Conservation (phyloP, 345 rosid genomes). For the Dipteronia dyeriana region DNA sequence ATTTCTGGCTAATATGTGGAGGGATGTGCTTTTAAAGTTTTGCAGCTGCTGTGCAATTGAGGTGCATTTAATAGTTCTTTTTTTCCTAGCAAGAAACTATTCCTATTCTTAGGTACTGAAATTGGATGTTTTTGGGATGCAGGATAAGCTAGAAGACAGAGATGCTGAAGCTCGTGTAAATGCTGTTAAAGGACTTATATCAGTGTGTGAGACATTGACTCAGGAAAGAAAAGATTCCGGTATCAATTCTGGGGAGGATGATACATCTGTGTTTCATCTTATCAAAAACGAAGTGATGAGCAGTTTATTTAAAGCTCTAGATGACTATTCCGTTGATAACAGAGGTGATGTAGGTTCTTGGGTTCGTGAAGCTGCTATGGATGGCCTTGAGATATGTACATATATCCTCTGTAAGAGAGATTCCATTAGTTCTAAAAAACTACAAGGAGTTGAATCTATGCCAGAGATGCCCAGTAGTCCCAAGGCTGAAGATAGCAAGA, state of each 20-base stretch:
- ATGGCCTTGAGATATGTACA: conserved; percentile 85
- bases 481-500: conserved; percentile 27
- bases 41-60: conserved; percentile 73
- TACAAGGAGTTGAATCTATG: conserved; percentile 24
- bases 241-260: conserved; percentile 36
- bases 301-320: conserved; percentile 77
- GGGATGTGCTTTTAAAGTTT: conserved; percentile 69
- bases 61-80: conserved; percentile 43
- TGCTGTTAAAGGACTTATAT: conserved; percentile 86
- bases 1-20: conserved; percentile 61
- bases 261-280: conserved; percentile 49
- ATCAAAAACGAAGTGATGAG: conserved; percentile 83
- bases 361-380: conserved; percentile 97
- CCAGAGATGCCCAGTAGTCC: conserved; percentile 26
- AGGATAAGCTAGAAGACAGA: conserved; percentile 88
- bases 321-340: conserved; percentile 92
- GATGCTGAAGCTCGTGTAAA: conserved; percentile 96
- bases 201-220: conserved; percentile 81
- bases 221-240: conserved; percentile 35
- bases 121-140: conserved; percentile 28
- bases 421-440: conserved; percentile 21
- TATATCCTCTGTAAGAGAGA: conserved; percentile 63
- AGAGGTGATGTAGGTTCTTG: conserved; percentile 99
- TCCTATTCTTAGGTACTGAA: not conserved
- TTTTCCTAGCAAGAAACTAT: not conserved